Percentiles rank a stretch among this genome's conserved stretches.
These are phyloP conservation scores for Verbena officinalis DNA, from an alignment of 257 asterid species.

Conservation along the genomic window DNA sequence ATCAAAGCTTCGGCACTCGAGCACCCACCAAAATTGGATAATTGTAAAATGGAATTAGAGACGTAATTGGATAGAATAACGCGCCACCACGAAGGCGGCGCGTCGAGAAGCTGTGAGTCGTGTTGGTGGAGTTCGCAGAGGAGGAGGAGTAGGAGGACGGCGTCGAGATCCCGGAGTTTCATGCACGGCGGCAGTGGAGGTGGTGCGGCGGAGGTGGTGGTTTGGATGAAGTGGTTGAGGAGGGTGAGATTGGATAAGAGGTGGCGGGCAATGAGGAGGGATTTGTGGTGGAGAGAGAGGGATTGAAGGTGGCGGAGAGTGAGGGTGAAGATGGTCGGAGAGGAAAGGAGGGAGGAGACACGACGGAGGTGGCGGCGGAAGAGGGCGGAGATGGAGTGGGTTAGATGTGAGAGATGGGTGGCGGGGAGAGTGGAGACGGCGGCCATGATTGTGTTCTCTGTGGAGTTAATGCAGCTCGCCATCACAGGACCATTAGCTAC, in stretches of 20 bases:
- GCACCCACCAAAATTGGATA: conserved; percentile 48
- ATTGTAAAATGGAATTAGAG: conserved; percentile 37
- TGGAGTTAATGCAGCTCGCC: conserved; percentile 41
- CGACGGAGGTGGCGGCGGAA: conserved; percentile 70
- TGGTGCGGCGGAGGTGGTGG: conserved; percentile 1
- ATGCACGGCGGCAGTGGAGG: conserved; percentile 17
- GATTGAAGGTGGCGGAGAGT: conserved; percentile 81
- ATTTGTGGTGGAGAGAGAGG: conserved; percentile 73
- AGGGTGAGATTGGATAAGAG: conserved; percentile 61
- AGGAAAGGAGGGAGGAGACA: conserved; percentile 62
- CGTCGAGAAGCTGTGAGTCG: conserved; percentile 43
- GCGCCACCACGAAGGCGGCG: conserved; percentile 65
- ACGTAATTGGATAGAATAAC: conserved; percentile 38
- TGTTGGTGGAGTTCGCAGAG: conserved; percentile 81
- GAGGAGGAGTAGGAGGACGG: conserved; percentile 70
- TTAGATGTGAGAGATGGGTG: conserved; percentile 59
- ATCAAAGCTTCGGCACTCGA: conserved; percentile 47
- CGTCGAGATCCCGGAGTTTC: conserved; percentile 75
- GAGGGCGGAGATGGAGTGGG: conserved; percentile 63
- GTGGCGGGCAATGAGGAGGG: conserved; percentile 80
- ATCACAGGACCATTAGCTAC: conserved; percentile 39
- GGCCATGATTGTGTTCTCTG: conserved; percentile 58
- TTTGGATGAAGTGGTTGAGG: conserved; percentile 39
- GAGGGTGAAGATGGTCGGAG: conserved; percentile 70
- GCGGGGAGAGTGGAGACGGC: conserved; percentile 67